Percentiles rank a stretch among this genome's conserved stretches.
These are phyloP conservation scores for Xylariaceae sp. DNA, from an alignment of 2,329 filamentous ascomycete species.

Conservation along the genomic window DNA sequence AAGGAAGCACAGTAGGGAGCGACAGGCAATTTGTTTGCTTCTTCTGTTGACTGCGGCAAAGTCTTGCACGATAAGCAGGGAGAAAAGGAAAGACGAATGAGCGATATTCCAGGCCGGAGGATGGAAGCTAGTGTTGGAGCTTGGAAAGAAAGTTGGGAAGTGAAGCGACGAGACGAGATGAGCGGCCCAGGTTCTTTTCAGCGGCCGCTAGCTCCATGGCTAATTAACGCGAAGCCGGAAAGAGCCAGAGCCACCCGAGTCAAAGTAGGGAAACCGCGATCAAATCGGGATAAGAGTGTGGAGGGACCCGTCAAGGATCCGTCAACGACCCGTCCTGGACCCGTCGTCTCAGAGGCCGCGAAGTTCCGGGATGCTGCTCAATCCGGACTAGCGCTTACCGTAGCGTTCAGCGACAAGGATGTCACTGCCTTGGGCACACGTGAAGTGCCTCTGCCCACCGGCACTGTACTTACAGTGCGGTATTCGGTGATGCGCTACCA, in stretches of 20 bases:
- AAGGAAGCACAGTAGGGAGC: neutral
- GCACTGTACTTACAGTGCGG: too few relatives aligned
- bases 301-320: neutral
- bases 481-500: too few relatives aligned
- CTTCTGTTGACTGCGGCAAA: too few relatives aligned
- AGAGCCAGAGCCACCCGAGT: neutral
- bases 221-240: neutral
- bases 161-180: neutral
- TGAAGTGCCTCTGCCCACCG: too few relatives aligned
- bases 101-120: neutral
- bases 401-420: neutral
- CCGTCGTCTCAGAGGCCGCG: neutral
- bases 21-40: too few relatives aligned
- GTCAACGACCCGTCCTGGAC: neutral
- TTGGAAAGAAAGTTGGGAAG: neutral
- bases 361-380: constrained; percentile 3
- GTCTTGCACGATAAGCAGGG: neutral
- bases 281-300: neutral
- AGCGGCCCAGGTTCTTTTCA: neutral
- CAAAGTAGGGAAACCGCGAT: constrained; percentile 3
- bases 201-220: neutral
- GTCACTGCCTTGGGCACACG: too few relatives aligned
- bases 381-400: neutral
- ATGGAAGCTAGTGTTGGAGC: neutral
- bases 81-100: constrained; percentile 2